Conservation (phyloP, 768 basidiomycete genomes). For the Holtermanniella nyarrowii region DNA sequence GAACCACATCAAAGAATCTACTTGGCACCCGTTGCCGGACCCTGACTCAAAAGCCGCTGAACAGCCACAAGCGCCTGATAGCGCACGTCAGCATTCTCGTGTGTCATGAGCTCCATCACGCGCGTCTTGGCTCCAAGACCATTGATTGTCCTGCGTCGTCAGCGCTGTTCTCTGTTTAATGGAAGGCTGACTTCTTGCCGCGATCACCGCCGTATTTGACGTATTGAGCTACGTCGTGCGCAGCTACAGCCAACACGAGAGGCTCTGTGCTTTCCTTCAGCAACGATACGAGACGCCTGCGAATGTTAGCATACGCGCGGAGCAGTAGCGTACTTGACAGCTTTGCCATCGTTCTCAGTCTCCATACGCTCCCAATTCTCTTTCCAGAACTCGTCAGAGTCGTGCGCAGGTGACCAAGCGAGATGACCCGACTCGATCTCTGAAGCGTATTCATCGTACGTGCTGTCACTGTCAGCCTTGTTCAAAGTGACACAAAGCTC, state of each 20-base stretch:
- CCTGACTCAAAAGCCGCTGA: constrained; percentile 78
- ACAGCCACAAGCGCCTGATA: constrained; percentile 86
- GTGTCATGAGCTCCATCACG: constrained; percentile 71
- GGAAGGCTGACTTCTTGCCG: constrained; percentile 68
- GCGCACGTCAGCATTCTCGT: constrained; percentile 74
- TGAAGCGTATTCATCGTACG: constrained; percentile 89
- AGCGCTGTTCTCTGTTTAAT: background rate
- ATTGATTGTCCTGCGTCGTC: constrained; percentile 54
- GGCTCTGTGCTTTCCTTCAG: constrained; percentile 62
- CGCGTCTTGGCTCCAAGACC: constrained; percentile 69
- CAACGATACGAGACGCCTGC: constrained; percentile 62
- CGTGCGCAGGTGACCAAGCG: constrained; percentile 92
- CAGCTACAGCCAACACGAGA: constrained; percentile 76
- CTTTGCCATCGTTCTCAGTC: constrained; percentile 72
- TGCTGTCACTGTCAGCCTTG: constrained; percentile 46
- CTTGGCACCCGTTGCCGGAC: background rate
- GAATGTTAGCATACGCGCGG: background rate
- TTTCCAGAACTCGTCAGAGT: constrained; percentile 95
- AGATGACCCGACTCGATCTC: constrained; percentile 82
- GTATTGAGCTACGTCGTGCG: constrained; percentile 87
- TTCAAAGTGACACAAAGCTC: constrained; percentile 31
- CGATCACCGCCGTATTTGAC: constrained; percentile 74
- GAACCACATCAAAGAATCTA: background rate
- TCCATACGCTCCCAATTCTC: constrained; percentile 76
- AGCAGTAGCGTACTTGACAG: constrained; percentile 55